A percentile compares a stretch with the other conserved stretches of the same genome.
Conservation (phyloP, 352 stramenopile genomes). For the Globisporangium camurandrum region DNA sequence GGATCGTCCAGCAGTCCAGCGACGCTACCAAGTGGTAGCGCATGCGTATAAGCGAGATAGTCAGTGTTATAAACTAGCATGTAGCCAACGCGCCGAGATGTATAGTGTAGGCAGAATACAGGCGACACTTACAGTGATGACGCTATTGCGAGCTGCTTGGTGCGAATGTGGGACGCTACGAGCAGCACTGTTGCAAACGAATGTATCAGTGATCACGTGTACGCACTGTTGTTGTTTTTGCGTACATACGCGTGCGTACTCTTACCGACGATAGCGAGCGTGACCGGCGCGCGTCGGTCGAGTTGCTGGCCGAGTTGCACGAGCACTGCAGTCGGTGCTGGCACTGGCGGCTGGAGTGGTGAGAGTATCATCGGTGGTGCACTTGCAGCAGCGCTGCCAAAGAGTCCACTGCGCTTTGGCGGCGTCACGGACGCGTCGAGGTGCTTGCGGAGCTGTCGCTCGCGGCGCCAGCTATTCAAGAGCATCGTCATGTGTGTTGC, state of each 20-base stretch:
- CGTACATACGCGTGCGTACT: no score
- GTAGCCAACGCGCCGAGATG: background rate
- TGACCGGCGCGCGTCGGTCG: slow-evolving; percentile 9
- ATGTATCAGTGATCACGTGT: no score
- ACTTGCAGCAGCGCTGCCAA: background rate
- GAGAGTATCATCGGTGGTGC: background rate
- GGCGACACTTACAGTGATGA: slow-evolving; percentile 5
- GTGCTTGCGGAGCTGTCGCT: slow-evolving; percentile 11
- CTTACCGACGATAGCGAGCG: slow-evolving; percentile 8
- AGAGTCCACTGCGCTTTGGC: background rate
- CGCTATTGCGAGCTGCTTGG: slow-evolving; percentile 8
- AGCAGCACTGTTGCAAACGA: slow-evolving; percentile 5
- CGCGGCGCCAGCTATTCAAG: slow-evolving; percentile 7
- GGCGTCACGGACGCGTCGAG: background rate
- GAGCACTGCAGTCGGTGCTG: slow-evolving; percentile 8
- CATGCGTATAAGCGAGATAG: background rate
- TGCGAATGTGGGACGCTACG: slow-evolving; percentile 7
- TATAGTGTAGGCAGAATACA: background rate
- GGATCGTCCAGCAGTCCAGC: background rate
- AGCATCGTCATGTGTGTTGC: no score
- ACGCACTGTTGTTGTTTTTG: no score
- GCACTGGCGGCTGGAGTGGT: background rate
- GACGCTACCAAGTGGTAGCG: slow-evolving; percentile 2
- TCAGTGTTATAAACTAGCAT: background rate
- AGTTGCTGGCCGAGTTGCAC: slow-evolving; percentile 9